Percentiles rank a stretch among this genome's conserved stretches.
Conservation (phyloP, 2,329 filamentous ascomycete species). For the Drechslerella coelobrocha region DNA sequence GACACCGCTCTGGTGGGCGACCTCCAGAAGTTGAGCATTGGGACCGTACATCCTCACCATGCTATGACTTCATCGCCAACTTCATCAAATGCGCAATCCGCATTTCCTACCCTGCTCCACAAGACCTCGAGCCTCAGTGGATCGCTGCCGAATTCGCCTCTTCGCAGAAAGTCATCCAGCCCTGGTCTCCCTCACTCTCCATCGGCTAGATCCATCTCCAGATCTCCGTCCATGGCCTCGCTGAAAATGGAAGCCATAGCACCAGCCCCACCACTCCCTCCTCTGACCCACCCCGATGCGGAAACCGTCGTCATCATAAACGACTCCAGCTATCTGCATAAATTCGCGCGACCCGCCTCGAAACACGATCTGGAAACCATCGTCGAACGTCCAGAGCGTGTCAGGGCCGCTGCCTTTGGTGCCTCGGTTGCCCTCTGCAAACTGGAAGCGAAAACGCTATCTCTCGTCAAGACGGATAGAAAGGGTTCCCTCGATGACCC, state of each 20-base stretch:
- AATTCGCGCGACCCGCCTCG: constrained; percentile 82
- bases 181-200: constrained; percentile 30
- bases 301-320: constrained; percentile 84
- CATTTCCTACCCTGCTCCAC: constrained; percentile 31
- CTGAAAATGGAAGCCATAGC: constrained; percentile 55
- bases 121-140: constrained; percentile 31
- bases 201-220: constrained; percentile 31
- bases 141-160: constrained; percentile 42
- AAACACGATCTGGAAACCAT: constrained; percentile 78
- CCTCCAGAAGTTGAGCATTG: constrained; percentile 36
- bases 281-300: constrained; percentile 52
- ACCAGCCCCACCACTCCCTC: constrained; percentile 52
- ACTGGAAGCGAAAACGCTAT: constrained; percentile 66
- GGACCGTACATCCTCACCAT: constrained; percentile 9
- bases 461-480: constrained; percentile 78
- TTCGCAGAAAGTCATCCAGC: constrained; percentile 36
- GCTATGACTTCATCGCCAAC: constrained; percentile 9
- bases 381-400: constrained; percentile 89
- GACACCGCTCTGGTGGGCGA: constrained; percentile 30
- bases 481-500: constrained; percentile 73
- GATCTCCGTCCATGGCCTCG: constrained; percentile 54
- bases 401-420: constrained; percentile 82
- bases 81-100: constrained; percentile 9
- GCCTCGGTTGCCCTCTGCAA: constrained; percentile 87
- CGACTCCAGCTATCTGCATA: constrained; percentile 93